Base-by-base conservation (phyloP, 2,329 filamentous ascomycete species). In the Coniochaeta hoffmannii region DNA sequence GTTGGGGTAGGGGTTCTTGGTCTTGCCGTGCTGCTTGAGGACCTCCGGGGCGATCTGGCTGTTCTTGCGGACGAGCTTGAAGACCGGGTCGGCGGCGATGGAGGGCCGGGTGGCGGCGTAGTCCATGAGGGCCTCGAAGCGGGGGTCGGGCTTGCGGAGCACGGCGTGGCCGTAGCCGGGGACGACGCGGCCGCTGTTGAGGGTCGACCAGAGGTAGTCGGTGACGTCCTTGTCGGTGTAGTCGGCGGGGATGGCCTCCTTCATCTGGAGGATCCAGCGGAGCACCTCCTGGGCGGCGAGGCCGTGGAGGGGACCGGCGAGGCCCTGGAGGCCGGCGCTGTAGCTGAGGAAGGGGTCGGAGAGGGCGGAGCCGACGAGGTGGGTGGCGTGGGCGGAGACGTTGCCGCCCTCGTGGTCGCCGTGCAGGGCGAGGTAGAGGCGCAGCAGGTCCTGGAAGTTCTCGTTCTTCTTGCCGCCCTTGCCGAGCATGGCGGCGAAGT, bases 361-460 rank as follows among this genome's bases (percentile, higher is more conserved):
- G 56, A 99, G 84, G 19, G 94, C 94, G 64, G 89, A 95, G 53
- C 94, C 94, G 55, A 99, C 94, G 36, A 99, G 79, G 72, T 99
- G 94, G 8, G 94, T 97, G 28, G 94, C 77, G 70, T 99, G 94
- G 1, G 94, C 94, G 36, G 92, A 97, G 60, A 99, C 94, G 65
- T 99, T 99, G 57, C 94, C 94, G 59, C 94, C 94, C 75, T 99
- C 94, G 75, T 99, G 94, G 73, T 99, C 94, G 60, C 94, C 94
- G 73, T 99, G 94, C 5, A 99, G 87, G 52, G 94, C 93, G 24
- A 99, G 85, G 74, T 99, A 99, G 31, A 99, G 78, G 64, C 94
- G 85, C 60, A 99, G 82, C 19, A 99, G 81, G 67, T 99, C 94
- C 70, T 97, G 93, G 81, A 99, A 96, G 70, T 89, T 88, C 74